These are phyloP conservation scores for Wickerhamomyces sp. DNA, from an alignment of 1,139 yeast species.

Conservation along the genomic window DNA sequence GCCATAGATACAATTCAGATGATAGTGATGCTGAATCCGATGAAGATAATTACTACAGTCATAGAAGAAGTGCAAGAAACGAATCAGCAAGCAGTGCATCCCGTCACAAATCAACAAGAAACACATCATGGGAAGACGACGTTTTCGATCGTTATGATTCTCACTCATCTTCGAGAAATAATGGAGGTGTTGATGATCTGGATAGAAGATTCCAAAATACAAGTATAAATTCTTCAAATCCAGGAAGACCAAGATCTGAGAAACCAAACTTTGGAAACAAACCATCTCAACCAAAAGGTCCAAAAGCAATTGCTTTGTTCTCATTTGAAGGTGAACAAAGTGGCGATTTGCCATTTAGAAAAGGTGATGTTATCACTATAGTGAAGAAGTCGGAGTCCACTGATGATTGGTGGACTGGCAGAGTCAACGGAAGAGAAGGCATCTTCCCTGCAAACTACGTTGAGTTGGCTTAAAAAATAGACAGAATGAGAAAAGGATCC, in stretches of 20 bases:
- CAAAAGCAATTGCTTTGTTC: constrained; percentile 86
- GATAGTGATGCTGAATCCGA: constrained; percentile 22
- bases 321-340: constrained; percentile 86
- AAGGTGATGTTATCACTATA: constrained; percentile 92
- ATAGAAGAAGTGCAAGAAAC: constrained; percentile 28
- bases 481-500: background rate
- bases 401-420: constrained; percentile 99
- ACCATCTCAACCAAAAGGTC: constrained; percentile 38
- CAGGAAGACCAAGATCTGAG: constrained; percentile 39
- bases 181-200: constrained; percentile 28
- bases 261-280: constrained; percentile 44
- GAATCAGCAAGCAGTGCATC: constrained; percentile 24
- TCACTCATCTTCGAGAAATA: constrained; percentile 15
- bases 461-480: constrained; percentile 49
- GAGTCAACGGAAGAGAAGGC: constrained; percentile 76
- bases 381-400: constrained; percentile 78
- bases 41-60: constrained; percentile 28
- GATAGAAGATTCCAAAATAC: constrained; percentile 30
- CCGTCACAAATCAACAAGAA: constrained; percentile 23
- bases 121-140: constrained; percentile 79
- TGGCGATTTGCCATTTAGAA: constrained; percentile 87
- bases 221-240: constrained; percentile 21
- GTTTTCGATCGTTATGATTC: constrained; percentile 50
- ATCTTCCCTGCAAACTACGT: constrained; percentile 98
- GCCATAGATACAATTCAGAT: constrained; percentile 12